These are phyloP conservation scores for Pyronema domesticum DNA, from an alignment of 495 filamentous ascomycete genomes.

Conservation along the genomic window DNA sequence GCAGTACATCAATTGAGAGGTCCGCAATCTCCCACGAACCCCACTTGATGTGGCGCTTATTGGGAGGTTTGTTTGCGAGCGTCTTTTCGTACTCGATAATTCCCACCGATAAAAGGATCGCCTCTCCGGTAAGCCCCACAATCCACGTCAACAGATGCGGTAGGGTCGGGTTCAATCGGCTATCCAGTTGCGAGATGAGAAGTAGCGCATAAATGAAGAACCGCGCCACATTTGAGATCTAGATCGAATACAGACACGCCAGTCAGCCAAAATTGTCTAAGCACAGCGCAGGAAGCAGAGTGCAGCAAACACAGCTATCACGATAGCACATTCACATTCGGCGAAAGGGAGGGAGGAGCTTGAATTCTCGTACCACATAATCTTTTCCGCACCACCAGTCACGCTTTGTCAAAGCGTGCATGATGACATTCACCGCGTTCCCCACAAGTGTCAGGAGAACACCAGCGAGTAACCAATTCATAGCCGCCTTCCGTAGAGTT, in stretches of 20 bases:
- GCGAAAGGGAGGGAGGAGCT: too few relatives aligned
- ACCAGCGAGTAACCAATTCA: conserved; percentile 52
- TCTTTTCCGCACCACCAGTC: conserved; percentile 86
- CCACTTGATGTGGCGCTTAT: conserved; percentile 28
- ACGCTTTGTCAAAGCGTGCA: conserved; percentile 49
- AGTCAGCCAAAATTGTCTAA: neutral
- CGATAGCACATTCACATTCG: neutral
- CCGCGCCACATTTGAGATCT: conserved; percentile 24
- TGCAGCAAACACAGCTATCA: neutral
- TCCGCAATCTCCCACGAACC: conserved; percentile 50
- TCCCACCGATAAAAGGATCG: conserved; percentile 18
- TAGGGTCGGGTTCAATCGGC: conserved; percentile 29
- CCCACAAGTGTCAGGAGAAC: conserved; percentile 54
- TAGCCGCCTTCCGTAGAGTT: conserved; percentile 42
- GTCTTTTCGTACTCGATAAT: conserved; percentile 28
- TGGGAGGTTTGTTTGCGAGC: conserved; percentile 29
- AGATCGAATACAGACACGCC: neutral
- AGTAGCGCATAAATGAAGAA: conserved; percentile 57
- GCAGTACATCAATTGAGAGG: conserved; percentile 39
- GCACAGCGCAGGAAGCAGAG: neutral
- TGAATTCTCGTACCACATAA: conserved; percentile 50
- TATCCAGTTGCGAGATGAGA: conserved; percentile 38
- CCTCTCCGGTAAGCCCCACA: conserved; percentile 21
- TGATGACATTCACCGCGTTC: conserved; percentile 54
- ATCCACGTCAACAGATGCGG: conserved; percentile 26